These are phyloP conservation scores for Cordyceps javanica DNA, from an alignment of 2,329 filamentous ascomycete species.

Conservation along the genomic window DNA sequence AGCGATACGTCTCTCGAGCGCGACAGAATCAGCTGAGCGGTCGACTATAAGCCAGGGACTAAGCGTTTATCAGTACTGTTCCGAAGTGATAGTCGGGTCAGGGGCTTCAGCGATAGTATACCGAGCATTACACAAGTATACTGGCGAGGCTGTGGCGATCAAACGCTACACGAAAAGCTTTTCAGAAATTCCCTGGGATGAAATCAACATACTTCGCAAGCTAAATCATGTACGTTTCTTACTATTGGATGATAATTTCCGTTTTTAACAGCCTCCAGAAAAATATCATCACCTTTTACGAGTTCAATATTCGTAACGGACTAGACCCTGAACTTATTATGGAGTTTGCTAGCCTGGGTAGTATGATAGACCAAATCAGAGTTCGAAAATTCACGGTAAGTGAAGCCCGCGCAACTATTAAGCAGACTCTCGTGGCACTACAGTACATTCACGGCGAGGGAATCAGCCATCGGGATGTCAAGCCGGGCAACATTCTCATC, in stretches of 20 bases:
- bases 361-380: background rate
- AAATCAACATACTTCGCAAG: background rate
- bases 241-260: background rate
- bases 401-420: background rate
- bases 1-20: background rate
- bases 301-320: background rate
- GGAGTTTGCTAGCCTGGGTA: background rate
- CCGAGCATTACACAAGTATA: background rate
- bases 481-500: background rate
- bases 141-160: background rate
- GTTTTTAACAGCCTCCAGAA: background rate
- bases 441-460: background rate
- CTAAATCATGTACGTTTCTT: background rate
- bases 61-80: background rate
- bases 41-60: background rate
- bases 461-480: background rate
- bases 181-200: background rate
- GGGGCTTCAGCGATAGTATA: background rate
- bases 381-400: background rate
- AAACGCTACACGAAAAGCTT: background rate
- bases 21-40: background rate
- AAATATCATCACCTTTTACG: background rate
- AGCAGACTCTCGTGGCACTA: background rate
- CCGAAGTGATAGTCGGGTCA: background rate
- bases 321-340: background rate